Base-by-base conservation (phyloP, 768 basidiomycete species). In the Clavulina sp. region DNA sequence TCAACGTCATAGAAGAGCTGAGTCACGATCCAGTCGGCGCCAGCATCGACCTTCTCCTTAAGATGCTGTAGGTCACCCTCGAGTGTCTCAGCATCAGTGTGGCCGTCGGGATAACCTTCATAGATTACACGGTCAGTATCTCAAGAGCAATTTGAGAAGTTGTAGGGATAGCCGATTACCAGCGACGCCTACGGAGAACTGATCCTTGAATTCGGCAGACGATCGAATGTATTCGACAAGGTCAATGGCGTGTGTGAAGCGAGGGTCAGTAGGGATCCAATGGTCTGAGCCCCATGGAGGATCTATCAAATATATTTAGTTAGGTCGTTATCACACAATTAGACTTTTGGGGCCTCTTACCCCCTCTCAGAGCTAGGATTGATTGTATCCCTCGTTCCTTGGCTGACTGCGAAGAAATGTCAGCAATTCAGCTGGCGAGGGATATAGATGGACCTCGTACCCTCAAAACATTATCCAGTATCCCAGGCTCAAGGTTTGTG, bases 1-100 rank as follows among this genome's bases (percentile, higher is more conserved):
- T 89, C 80, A n/a, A 83, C 77, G 61, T 99, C 93, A 66, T 97
- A 99, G 66, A 99, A 99, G 4, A 97, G 70, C 60, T 99, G 95
- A 0, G 95, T 97, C 48, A 97, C 71, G 54, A 99, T 85, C 62
- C 88, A 97, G 60, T 96, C 85, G 2, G 93, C 93, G 16, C 95
- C 95, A 0, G 86, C 89, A 59, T 93, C 81, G 34, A 95, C 79
- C 64, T 97, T 99, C 41, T 73, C 72, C 63, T 84, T 86, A 52
- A 99, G 70, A 59, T 78, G 70, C 1, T 73, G 68, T 18, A 97
- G 66, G 59, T 83, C 75, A 38, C 67, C 64, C 49, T 81, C 79
- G 50, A 72, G 70, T 2, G 69, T 62, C 5, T 66, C 62, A 36
- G 69, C 71, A 57, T 84, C 86, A 1, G 80, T 68, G 60, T 91